Base-by-base conservation (phyloP, 768 basidiomycete species). In the Lyophyllum semitale region DNA sequence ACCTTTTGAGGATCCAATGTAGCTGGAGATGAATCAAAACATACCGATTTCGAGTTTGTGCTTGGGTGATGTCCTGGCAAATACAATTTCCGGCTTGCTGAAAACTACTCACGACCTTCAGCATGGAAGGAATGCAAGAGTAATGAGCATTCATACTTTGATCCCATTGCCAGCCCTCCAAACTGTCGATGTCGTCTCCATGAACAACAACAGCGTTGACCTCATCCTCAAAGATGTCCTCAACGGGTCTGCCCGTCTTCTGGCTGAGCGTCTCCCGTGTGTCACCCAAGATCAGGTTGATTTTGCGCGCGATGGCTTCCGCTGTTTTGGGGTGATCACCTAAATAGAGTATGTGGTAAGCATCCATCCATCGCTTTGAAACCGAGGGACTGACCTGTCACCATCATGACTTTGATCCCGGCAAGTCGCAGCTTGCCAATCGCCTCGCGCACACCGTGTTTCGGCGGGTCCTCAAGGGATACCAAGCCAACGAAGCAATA, bases 381-480 rank as follows among this genome's bases (percentile, higher is more conserved):
- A 20, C 5, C 15, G 9, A 25, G 33, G 37, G 18, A 62, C 73
- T 48, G 26, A 81, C 84, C 85, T 22, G 85, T 88, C 5, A 88
- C 83, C 87, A 88, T 88, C 82, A 87, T 87, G 30, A 88, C 85
- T 67, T 86, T 87, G 65, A 88, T 88, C 1, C 87, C 87, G 3
- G 87, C 86, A 8, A 87, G 75, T 53, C 87, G 80, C 48, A 88
- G 80, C 23, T 84, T 86, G 4, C 85, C 85, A 59, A 88, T 86
- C 9, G 85, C 87, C 61, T 88, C 84, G 30, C 87, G 81, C 12
- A 88, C 85, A 25, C 87, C 85, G 58, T 86, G 84, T 60, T 87
- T 87, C 4, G 85, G 85, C 13, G 85, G 85, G 65, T 88, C 87
- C 63, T 87, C 87, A 25, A 88, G 73, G 7, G 86, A 87, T 33